Percentiles rank a stretch among this genome's conserved stretches.
These are phyloP conservation scores for Colletotrichum phormii DNA, from an alignment of 2,329 filamentous ascomycete species.

Conservation along the genomic window DNA sequence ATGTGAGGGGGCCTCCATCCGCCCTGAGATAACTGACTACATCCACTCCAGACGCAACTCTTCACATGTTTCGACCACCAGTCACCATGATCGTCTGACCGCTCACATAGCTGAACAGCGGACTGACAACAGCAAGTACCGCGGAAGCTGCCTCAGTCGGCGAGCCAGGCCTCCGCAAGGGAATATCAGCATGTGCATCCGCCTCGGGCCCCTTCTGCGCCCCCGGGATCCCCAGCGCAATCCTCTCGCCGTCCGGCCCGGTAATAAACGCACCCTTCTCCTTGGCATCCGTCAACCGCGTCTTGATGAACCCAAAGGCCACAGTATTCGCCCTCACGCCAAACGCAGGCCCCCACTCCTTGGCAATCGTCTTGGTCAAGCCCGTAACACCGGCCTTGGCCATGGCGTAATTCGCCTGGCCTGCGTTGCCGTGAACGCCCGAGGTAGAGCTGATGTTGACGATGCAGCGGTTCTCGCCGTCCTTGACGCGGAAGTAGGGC, in stretches of 20 bases:
- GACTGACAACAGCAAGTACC: conserved; percentile 83
- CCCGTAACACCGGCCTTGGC: conserved; percentile 88
- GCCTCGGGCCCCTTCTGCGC: conserved; percentile 59
- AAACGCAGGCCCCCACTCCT: conserved; percentile 89
- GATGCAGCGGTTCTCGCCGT: conserved; percentile 81
- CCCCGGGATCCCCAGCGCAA: conserved; percentile 79
- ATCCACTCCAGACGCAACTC: background rate
- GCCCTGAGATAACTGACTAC: background rate
- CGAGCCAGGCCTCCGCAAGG: conserved; percentile 79
- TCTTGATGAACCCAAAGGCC: conserved; percentile 85
- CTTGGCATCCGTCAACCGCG: conserved; percentile 84
- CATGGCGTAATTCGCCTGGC: conserved; percentile 89
- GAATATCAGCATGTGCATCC: conserved; percentile 75
- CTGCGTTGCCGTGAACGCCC: conserved; percentile 87
- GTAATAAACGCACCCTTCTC: conserved; percentile 85
- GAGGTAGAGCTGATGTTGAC: conserved; percentile 88
- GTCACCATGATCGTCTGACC: conserved; percentile 91
- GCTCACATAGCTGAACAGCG: conserved; percentile 85
- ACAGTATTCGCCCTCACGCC: conserved; percentile 87
- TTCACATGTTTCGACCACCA: conserved; percentile 75
- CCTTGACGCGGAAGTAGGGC: conserved; percentile 88
- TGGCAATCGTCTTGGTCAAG: conserved; percentile 86
- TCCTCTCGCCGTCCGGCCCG: conserved; percentile 79
- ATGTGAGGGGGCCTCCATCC: background rate
- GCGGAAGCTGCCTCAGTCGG: conserved; percentile 84